A percentile compares a stretch with the other conserved stretches of the same genome.
Evolutionary conservation across 2,329 filamentous ascomycete genomes (phyloP).

Genomic region (Trichoderma sp.): DNA sequence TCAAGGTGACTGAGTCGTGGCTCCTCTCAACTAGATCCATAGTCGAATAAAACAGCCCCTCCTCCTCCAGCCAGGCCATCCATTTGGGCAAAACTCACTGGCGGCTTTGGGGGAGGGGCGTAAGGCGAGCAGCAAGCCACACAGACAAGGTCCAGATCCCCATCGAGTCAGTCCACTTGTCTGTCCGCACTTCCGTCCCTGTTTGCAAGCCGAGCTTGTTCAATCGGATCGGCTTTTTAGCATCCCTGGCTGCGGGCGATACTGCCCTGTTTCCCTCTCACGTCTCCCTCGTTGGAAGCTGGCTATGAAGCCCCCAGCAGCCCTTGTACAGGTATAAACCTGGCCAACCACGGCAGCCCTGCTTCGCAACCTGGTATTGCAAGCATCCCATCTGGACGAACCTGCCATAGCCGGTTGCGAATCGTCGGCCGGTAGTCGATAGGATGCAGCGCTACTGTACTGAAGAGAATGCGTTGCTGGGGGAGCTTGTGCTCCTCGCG

Average conservation of each 20-base stretch:
- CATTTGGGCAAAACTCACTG: conserved; percentile 10
- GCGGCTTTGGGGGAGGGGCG: not conserved
- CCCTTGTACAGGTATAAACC: not conserved
- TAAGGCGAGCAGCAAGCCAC: conserved; percentile 18
- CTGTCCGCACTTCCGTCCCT: conserved; percentile 5
- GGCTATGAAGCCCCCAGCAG: not conserved
- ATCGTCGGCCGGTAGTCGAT: not conserved
- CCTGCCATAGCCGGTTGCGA: not conserved
- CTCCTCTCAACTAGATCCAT: not conserved
- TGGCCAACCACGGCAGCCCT: not conserved
- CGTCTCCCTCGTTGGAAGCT: not conserved
- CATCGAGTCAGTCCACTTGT: conserved; percentile 5
- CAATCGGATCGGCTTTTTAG: conserved; percentile 9
- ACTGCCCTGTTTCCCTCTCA: not conserved
- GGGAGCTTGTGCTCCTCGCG: conserved; percentile 1
- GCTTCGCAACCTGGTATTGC: not conserved
- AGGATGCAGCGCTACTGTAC: not conserved
- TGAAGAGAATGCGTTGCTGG: not conserved
- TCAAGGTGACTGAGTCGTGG: conserved; percentile 2
- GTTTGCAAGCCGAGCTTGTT: not conserved
- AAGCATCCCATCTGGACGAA: not conserved
- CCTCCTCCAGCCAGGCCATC: not conserved
- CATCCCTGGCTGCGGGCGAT: not conserved
- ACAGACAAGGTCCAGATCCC: not conserved
- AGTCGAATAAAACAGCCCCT: not conserved